Evolutionary conservation across 257 asterid genomes (phyloP).

Genomic region (Datura wrightii): DNA sequence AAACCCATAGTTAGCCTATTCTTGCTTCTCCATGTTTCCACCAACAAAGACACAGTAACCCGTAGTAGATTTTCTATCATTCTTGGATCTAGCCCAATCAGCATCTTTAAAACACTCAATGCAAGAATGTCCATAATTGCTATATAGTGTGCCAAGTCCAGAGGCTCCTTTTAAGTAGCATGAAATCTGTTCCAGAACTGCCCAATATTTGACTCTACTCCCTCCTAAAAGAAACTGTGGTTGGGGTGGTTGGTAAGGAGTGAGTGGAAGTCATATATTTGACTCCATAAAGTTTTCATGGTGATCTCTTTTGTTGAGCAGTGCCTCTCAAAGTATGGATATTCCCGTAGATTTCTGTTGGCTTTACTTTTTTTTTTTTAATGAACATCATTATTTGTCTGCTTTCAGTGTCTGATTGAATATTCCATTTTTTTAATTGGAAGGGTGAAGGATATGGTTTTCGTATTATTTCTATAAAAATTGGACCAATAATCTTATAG

Average conservation of each 20-base stretch:
- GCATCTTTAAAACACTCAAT: not conserved
- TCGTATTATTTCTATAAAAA: not conserved
- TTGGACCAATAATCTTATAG: not conserved
- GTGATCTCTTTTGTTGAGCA: not conserved
- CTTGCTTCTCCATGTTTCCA: too few species aligned
- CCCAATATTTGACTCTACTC: not conserved
- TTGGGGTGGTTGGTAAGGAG: not conserved
- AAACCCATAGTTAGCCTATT: too few species aligned
- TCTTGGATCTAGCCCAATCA: not conserved
- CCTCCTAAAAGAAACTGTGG: not conserved
- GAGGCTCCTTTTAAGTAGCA: too few species aligned
- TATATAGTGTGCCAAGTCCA: not conserved
- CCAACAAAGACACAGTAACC: not conserved
- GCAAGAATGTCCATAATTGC: not conserved
- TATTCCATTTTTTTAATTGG: not conserved
- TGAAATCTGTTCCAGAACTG: not conserved
- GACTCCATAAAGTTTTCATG: not conserved
- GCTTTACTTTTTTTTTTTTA: not conserved
- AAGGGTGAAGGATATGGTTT: not conserved
- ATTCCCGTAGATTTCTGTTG: not conserved
- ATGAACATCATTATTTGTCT: not conserved
- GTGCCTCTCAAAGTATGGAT: not conserved
- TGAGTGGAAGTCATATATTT: not conserved
- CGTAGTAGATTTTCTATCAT: not conserved
- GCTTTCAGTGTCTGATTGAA: not conserved